Percentiles rank a stretch among this genome's conserved stretches.
phyloP scores from a whole-genome alignment of 2,329 filamentous ascomycete genomes.

The Colletotrichum karsti region DNA sequence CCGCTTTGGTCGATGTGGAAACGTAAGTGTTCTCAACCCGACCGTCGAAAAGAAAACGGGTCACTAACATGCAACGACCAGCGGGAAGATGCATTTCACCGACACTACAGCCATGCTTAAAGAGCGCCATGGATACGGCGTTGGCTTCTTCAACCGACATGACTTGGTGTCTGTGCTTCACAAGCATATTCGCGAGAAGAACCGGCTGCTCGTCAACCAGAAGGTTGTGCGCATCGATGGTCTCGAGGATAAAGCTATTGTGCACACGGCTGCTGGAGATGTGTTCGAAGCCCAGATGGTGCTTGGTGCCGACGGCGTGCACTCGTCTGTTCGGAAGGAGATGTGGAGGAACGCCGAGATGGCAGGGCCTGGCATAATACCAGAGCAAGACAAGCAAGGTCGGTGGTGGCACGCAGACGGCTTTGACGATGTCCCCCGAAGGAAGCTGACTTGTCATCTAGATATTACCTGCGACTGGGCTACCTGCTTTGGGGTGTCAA shows the following conservation, averaged over 20 bases:
- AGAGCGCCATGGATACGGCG: constrained; percentile 35
- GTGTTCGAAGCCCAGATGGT: constrained; percentile 41
- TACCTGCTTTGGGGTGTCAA: no score
- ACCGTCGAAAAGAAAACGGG: no score
- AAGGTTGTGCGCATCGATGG: constrained; percentile 19
- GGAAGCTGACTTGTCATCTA: no score
- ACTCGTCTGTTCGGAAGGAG: constrained; percentile 43
- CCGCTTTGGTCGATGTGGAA: background rate
- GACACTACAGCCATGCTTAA: background rate
- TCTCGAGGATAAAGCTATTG: constrained; percentile 30
- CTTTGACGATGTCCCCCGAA: no score
- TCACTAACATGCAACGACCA: no score
- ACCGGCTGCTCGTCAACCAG: constrained; percentile 18
- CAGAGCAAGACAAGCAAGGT: no score
- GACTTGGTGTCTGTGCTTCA: constrained; percentile 42
- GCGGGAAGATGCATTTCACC: no score
- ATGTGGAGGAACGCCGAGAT: no score
- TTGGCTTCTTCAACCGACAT: constrained; percentile 45
- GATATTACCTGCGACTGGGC: no score
- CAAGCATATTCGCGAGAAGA: constrained; percentile 39
- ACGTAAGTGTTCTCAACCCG: no score
- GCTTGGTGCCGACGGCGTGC: constrained; percentile 49
- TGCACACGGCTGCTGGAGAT: constrained; percentile 39
- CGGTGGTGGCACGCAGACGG: no score
- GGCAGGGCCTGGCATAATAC: no score